These are phyloP conservation scores for Pyrenophora graminea DNA, from an alignment of 2,329 filamentous ascomycete genomes.

Conservation along the genomic window DNA sequence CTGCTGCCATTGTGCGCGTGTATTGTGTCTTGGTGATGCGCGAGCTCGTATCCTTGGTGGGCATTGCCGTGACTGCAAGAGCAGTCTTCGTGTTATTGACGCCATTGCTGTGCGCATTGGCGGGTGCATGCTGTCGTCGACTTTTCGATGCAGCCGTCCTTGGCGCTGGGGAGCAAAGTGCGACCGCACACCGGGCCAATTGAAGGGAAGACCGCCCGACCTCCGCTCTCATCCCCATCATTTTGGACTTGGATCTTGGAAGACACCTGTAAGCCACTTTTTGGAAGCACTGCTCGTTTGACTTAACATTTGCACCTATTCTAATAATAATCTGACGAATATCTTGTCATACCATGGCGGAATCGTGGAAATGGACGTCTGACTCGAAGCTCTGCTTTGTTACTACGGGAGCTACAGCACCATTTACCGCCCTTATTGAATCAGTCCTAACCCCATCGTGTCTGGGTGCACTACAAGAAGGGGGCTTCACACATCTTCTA, in stretches of 20 bases:
- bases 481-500: slow-evolving; percentile 71
- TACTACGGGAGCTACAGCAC: slow-evolving; percentile 89
- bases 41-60: slow-evolving; percentile 29
- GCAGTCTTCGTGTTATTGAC: slow-evolving; percentile 41
- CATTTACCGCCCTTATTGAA: slow-evolving; percentile 73
- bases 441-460: slow-evolving; percentile 67
- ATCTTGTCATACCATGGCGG: slow-evolving; percentile 15
- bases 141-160: slow-evolving; percentile 38
- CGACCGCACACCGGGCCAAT: slow-evolving; percentile 26
- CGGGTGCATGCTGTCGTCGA: slow-evolving; percentile 25
- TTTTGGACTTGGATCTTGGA: background rate
- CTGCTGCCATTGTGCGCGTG: slow-evolving; percentile 38
- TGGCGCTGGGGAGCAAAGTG: slow-evolving; percentile 32
- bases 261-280: background rate
- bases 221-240: slow-evolving; percentile 22
- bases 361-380: slow-evolving; percentile 26
- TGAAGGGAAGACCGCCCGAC: slow-evolving; percentile 23
- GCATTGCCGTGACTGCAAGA: slow-evolving; percentile 37
- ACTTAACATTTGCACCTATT: no score
- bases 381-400: slow-evolving; percentile 69
- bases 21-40: slow-evolving; percentile 18
- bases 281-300: background rate
- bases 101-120: slow-evolving; percentile 36
- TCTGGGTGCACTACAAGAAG: slow-evolving; percentile 61
- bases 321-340: no score